These are phyloP conservation scores for Bruguiera hainesii DNA, from an alignment of 441 rosid genomes.

Conservation along the genomic window DNA sequence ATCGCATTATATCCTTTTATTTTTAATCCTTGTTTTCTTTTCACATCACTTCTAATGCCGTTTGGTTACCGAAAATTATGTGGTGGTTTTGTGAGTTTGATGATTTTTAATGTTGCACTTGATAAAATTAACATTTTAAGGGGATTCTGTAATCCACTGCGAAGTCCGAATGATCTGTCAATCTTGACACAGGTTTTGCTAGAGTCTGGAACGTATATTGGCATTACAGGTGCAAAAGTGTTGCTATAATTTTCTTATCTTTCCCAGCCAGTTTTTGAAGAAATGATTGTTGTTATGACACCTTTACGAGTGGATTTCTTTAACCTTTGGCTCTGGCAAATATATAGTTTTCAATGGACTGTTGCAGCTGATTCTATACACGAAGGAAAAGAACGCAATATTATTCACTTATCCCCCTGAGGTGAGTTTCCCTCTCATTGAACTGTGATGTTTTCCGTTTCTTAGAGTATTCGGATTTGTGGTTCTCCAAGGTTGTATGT, in stretches of 20 bases:
- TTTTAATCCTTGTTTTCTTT: not conserved
- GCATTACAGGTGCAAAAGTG: not conserved
- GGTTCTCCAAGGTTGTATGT: not conserved
- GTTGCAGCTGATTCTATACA: conserved; percentile 78
- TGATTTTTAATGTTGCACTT: not conserved
- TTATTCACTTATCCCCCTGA: conserved; percentile 85
- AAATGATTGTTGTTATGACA: conserved; percentile 3
- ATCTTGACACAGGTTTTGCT: not conserved
- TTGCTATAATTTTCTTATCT: not conserved
- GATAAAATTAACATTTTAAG: too few relatives aligned
- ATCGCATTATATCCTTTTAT: conserved; percentile 79
- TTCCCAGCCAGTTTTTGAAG: not conserved
- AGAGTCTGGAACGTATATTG: not conserved
- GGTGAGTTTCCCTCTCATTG: conserved; percentile 34
- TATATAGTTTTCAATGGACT: conserved; percentile 74
- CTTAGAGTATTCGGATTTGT: not conserved
- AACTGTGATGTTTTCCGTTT: too few relatives aligned
- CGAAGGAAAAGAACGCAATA: conserved; percentile 90
- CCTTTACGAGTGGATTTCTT: conserved; percentile 10
- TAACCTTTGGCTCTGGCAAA: conserved; percentile 72
- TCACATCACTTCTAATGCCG: conserved; percentile 1
- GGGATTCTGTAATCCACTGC: too few relatives aligned
- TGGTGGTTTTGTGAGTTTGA: not conserved
- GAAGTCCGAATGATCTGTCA: too few relatives aligned
- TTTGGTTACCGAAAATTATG: conserved; percentile 7